Evolutionary conservation across 2,329 filamentous ascomycete genomes (phyloP).

Genomic region (Neofusicoccum kwambonambiense): DNA sequence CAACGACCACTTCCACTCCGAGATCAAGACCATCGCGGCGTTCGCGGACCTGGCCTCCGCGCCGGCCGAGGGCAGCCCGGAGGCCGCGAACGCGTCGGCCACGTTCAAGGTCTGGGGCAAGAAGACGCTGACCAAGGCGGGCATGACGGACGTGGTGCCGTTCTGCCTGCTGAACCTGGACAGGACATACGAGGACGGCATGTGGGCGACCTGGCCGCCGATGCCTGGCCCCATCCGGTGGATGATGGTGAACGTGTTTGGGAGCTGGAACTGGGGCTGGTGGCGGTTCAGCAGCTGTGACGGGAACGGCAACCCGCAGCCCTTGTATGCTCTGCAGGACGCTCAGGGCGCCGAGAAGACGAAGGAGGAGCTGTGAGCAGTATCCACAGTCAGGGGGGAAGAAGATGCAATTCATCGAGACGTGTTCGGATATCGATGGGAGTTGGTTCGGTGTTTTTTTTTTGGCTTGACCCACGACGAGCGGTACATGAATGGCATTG

Average conservation of each 20-base stretch:
- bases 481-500: slow-evolving; percentile 9
- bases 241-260: slow-evolving; percentile 59
- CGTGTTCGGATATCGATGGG: slow-evolving; percentile 9
- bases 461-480: background rate
- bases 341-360: background rate
- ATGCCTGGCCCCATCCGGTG: slow-evolving; percentile 62
- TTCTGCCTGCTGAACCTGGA: slow-evolving; percentile 67
- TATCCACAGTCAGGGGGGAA: background rate
- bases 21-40: slow-evolving; percentile 33
- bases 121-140: slow-evolving; percentile 62
- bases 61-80: slow-evolving; percentile 46
- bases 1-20: slow-evolving; percentile 33
- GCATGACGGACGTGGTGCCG: slow-evolving; percentile 59
- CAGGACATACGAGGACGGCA: slow-evolving; percentile 56
- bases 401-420: background rate
- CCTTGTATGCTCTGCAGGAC: slow-evolving; percentile 48
- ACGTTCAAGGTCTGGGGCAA: slow-evolving; percentile 63
- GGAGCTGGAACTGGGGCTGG: slow-evolving; percentile 56
- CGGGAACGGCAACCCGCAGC: slow-evolving; percentile 51
- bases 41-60: slow-evolving; percentile 51
- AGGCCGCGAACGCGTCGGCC: slow-evolving; percentile 46
- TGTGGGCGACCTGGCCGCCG: slow-evolving; percentile 64
- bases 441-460: slow-evolving; percentile 17
- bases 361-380: background rate
- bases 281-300: slow-evolving; percentile 68